Evolutionary conservation across 805 yeast genomes (phyloP), one percentile per base, ranked within the genome.

Genomic region (Cephaloascus albidus): DNA sequence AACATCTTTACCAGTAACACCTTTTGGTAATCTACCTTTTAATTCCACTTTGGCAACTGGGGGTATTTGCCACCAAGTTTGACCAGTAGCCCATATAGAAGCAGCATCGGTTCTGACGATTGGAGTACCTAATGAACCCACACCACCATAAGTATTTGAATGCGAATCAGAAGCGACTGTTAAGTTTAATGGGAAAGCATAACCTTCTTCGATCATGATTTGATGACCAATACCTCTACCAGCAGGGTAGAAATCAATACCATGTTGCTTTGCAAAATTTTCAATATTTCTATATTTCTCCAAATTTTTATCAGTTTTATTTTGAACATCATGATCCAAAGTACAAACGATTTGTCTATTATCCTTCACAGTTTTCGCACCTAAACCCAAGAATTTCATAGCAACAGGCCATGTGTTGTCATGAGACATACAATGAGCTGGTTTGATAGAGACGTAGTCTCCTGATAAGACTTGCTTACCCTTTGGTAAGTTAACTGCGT

Each of bases 21-120:
- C 96, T 38, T 72, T 63, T 10, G 94, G 96, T 42, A 93, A 72
- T 48, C 74, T 61, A 34, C 96, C 96, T 47, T 73, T 68, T 40
- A 93, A 72, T 58, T 86, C 94, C 8, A 93, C 97, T 52, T 80
- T 78, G 28, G 97, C 98, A 18, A 93, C 97, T 1, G 98, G 97
- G 3, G 99, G 99, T 40, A 93, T 86, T 74, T 94, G 98, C 98
- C 98, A 93, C 99, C 99, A 93, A 3, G 98, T 93, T 65, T 88
- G 95, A 33, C 97, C 97, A 0, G 99, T 93, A 10, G 99, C 97
- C 99, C 99, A 93, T 48, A 93, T 90, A 8, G 97, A 78, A 3
- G 99, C 99, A 18, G 97, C 98, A 62, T 93, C 99, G 0, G 99
- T 93, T 62, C 99, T 77, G 41, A 93, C 99, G 40, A 93, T 84